Evolutionary conservation across 305 asterid genomes (phyloP).

Genomic region (Fraxinus angustifolia): DNA sequence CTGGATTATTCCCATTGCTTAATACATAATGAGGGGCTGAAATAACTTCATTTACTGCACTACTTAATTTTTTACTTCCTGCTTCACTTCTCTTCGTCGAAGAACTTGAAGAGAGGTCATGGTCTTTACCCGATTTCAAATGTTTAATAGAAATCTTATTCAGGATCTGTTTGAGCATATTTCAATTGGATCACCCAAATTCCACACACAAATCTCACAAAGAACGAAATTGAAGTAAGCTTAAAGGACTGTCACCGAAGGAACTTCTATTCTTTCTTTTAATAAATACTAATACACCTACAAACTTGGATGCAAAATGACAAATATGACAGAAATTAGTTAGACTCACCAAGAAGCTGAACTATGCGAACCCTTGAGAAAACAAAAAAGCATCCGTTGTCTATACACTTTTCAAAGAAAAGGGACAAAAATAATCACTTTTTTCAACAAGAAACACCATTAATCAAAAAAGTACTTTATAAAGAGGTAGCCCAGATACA

Average conservation of each 20-base stretch:
- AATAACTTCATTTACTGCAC: slow-evolving; percentile 10
- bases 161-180: slow-evolving; percentile 23
- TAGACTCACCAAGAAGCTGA: not conserved
- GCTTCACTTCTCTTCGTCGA: not conserved
- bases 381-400: not conserved
- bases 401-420: not conserved
- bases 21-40: slow-evolving; percentile 16
- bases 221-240: not conserved
- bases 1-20: slow-evolving; percentile 9
- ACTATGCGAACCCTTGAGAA: slow-evolving; percentile 2
- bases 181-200: not conserved
- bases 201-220: slow-evolving; percentile 3
- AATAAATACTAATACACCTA: not conserved
- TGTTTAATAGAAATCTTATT: slow-evolving; percentile 19
- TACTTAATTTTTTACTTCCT: not conserved
- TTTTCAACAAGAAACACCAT: not conserved
- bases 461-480: not conserved
- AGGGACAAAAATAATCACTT: not conserved
- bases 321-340: not conserved
- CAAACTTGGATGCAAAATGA: not conserved
- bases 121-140: slow-evolving; percentile 12
- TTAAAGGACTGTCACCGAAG: too few species aligned
- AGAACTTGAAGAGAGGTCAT: slow-evolving; percentile 13
- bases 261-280: too few species aligned
- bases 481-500: not conserved